Evolutionary conservation across 1,284 basidiomycete genomes (phyloP), one percentile per base, ranked within the genome.

Genomic region (Ustilago curta): DNA sequence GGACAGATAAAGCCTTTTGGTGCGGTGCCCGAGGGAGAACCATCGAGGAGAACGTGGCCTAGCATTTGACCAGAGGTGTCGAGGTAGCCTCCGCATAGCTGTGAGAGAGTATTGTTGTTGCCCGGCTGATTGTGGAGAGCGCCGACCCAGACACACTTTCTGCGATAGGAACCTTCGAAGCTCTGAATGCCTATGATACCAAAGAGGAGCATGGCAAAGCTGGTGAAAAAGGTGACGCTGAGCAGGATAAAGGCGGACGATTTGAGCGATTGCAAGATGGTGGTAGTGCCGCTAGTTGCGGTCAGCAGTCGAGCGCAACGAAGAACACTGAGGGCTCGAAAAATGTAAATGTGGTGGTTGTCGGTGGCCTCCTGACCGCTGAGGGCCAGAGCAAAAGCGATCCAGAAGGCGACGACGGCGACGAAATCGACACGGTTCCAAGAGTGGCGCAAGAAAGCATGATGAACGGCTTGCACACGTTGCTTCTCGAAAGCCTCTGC

Each of bases 351-450:
- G 85, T 97, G 94, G 53, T 89, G 86, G 7, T 80, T 74, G 5
- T 89, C 89, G 2, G 85, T 86, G 4, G 88, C 87, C 85, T 98
- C 95, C 37, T 89, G 79, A 0, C 92, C 91, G 0, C 87, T 78
- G 21, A 89, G 85, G 0, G 93, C 90, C 49, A 98, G 87, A 0
- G 84, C 85, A 81, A 97, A 95, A 4, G 89, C 88, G 27, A 87
- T 62, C 93, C 93, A 95, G 82, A 94, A 95, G 65, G 89, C 88
- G 23, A 91, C 69, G 51, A 97, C 90, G 2, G 96, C 93, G 37
- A 97, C 86, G 71, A 92, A 90, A 84, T 99, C 95, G 62, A 97
- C 91, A 32, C 95, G 89, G 77, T 91, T 93, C 95, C 95, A 98
- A 58, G 92, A 93, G 81, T 98, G 94, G 4, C 96, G 89, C 4